Base-by-base conservation (phyloP, 352 stramenopile genomes). In the Chrysophaeum taylorii region DNA sequence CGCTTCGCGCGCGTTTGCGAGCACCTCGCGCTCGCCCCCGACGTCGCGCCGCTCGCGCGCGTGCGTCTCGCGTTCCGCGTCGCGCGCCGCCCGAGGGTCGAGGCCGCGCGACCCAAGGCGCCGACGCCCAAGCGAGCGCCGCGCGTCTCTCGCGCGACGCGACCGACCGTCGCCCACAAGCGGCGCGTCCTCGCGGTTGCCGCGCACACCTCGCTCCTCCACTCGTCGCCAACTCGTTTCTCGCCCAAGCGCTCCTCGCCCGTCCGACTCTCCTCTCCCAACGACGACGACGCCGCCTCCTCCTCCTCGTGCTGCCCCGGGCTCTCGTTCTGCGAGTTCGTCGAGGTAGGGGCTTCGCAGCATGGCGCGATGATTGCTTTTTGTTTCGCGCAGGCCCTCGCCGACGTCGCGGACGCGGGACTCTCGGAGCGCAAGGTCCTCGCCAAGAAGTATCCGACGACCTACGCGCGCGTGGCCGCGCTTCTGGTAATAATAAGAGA, bases 271-370 rank as follows among this genome's bases (percentile, higher is more conserved):
- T 14, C 14, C 41, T 14, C 14, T 48, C 41, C 14, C 41, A 21
- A 48, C 41, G 41, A 48, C 41, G 41, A 21, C 21, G 41, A 21
- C 21, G 41, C 14, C 41, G 41, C 41, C 41, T 21, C 41, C 5
- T 31, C 18, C 5, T 18, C 48, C 48, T 60, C 48, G 48, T 7
- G 7, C 7, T 54, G 45, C 45, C 45, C 45, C 18, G 52, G 52
- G 7, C 52, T 63, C 9, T 36, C 7, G 9, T 63, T 63, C 52
- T 35, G 25, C 52, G 52, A 63, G 52, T 63, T 63, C 52, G 52
- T 63, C 52, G 25, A 63, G 7, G n/a, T n/a, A n/a, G n/a, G n/a
- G n/a, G n/a, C n/a, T n/a, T n/a, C n/a, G n/a, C n/a, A n/a, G n/a
- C n/a, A n/a, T n/a, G n/a, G n/a, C n/a, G n/a, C n/a, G n/a, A n/a